A percentile compares a stretch with the other conserved stretches of the same genome.
phyloP scores from a whole-genome alignment of 441 rosid species.

The Populus tomentosa region DNA sequence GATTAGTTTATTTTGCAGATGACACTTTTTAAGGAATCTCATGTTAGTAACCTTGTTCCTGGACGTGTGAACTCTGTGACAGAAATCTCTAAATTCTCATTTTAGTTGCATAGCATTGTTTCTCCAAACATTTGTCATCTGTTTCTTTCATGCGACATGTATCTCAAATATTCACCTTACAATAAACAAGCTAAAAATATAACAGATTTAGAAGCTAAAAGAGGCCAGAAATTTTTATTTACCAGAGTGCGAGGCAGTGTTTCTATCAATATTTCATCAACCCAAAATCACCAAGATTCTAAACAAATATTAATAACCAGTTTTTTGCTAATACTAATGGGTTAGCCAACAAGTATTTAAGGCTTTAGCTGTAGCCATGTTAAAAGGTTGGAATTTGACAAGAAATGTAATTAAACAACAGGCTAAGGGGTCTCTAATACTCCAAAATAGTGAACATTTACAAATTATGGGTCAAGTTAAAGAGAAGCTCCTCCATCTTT shows the following conservation, averaged over 20 bases:
- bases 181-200: not conserved
- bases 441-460: not conserved
- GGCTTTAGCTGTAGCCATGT: not conserved
- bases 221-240: not conserved
- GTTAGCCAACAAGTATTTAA: too few relatives aligned
- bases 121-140: not conserved
- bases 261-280: not conserved
- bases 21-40: not conserved
- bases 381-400: not conserved
- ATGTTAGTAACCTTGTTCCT: not conserved
- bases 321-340: too few relatives aligned
- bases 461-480: not conserved
- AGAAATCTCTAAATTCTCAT: not conserved
- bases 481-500: not conserved
- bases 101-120: not conserved
- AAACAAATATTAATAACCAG: not conserved
- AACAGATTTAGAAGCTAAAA: not conserved
- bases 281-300: not conserved
- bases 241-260: not conserved
- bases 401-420: not conserved
- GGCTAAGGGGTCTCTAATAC: not conserved
- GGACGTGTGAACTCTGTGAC: not conserved
- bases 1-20: not conserved
- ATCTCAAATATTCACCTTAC: not conserved
- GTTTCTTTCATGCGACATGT: not conserved